These are phyloP conservation scores for Solanum chiquidenum DNA, from an alignment of 257 asterid species.

Conservation along the genomic window DNA sequence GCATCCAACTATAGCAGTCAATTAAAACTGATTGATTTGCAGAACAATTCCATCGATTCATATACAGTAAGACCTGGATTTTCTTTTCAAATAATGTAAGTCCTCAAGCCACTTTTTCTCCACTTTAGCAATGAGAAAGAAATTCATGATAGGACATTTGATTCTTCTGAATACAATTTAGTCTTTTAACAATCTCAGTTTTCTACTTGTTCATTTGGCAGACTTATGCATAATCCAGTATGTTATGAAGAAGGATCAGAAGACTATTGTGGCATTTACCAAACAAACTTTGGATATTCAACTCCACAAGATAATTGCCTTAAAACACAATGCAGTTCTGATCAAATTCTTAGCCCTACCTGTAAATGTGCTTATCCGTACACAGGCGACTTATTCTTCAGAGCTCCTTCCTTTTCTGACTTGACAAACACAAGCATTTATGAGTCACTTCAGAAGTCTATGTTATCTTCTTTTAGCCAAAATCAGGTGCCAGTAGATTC, in stretches of 20 bases:
- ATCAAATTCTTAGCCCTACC: constrained; percentile 43
- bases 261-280: constrained; percentile 33
- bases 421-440: constrained; percentile 36
- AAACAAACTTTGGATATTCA: constrained; percentile 16
- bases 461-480: constrained; percentile 31
- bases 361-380: constrained; percentile 73
- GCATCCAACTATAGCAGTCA: constrained; percentile 4
- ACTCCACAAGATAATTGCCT: constrained; percentile 40
- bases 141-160: neutral
- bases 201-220: constrained; percentile 8
- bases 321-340: constrained; percentile 23
- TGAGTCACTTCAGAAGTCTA: constrained; percentile 15
- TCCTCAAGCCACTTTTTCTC: neutral
- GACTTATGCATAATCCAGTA: constrained; percentile 51
- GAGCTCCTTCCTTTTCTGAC: constrained; percentile 66
- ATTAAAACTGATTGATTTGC: constrained; percentile 15
- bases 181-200: neutral
- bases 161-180: neutral
- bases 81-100: constrained; percentile 12
- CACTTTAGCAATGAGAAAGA: neutral
- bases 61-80: neutral
- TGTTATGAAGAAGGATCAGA: constrained; percentile 31
- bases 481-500: constrained; percentile 55
- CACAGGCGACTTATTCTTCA: constrained; percentile 45
- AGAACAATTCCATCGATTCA: constrained; percentile 10